These are phyloP conservation scores for Colletotrichum sp. DNA, from an alignment of 2,329 filamentous ascomycete genomes.

Conservation along the genomic window DNA sequence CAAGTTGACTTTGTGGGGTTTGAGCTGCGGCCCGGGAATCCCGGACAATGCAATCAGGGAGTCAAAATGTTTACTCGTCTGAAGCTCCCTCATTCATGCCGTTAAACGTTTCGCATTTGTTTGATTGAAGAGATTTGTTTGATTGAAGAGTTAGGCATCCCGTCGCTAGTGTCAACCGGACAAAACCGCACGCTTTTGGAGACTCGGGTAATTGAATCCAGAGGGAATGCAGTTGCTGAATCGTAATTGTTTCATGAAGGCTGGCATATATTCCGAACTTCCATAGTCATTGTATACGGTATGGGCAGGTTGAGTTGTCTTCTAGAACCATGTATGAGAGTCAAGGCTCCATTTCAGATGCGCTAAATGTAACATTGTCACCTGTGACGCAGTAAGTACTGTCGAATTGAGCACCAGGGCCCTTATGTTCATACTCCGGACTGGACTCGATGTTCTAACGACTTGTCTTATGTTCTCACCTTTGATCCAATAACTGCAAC, in stretches of 20 bases:
- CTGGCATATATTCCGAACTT: neutral
- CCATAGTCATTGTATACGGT: neutral
- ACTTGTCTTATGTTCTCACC: neutral
- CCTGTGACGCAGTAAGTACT: neutral
- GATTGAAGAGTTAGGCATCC: neutral
- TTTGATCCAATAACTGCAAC: neutral
- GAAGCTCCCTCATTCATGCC: neutral
- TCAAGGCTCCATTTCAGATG: neutral
- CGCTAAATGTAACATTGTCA: neutral
- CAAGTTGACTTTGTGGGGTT: neutral
- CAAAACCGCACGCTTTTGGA: neutral
- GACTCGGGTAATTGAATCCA: neutral
- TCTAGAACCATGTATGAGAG: neutral
- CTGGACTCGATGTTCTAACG: rapidly evolving
- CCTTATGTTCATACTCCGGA: rapidly evolving
- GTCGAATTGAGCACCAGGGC: too few species aligned
- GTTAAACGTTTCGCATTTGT: neutral
- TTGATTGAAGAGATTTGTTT: neutral
- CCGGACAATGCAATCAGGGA: neutral
- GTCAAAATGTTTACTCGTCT: neutral
- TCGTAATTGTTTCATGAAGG: neutral
- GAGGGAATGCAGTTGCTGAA: neutral
- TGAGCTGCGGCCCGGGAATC: neutral
- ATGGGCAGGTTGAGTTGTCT: neutral
- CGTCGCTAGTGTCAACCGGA: neutral